A percentile compares a stretch with the other conserved stretches of the same genome.
These are phyloP conservation scores for Ogataea dorogensis DNA, from an alignment of 805 yeast genomes.

Conservation along the genomic window DNA sequence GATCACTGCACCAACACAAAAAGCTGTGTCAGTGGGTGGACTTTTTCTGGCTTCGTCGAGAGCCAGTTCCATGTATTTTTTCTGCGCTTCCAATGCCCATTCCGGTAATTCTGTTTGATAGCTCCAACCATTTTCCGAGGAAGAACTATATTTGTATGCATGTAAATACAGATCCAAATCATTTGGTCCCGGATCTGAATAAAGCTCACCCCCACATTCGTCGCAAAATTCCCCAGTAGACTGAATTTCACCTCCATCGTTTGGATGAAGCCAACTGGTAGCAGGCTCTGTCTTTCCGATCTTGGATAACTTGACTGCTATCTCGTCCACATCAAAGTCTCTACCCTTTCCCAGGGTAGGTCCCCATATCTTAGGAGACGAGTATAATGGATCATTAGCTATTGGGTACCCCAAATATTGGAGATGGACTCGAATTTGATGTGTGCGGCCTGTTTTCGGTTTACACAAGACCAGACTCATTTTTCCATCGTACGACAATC, in stretches of 20 bases:
- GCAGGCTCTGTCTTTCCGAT: constrained; percentile 73
- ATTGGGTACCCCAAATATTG: constrained; percentile 89
- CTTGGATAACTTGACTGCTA: constrained; percentile 50
- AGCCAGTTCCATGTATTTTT: constrained; percentile 70
- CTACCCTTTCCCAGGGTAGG: constrained; percentile 61
- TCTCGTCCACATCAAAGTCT: constrained; percentile 41
- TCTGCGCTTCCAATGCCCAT: constrained; percentile 71
- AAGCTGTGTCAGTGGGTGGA: constrained; percentile 79
- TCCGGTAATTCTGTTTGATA: constrained; percentile 75
- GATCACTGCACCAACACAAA: constrained; percentile 90
- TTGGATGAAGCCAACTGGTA: constrained; percentile 63
- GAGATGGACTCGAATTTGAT: constrained; percentile 90
- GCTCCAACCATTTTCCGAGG: constrained; percentile 52
- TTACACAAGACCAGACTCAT: constrained; percentile 73
- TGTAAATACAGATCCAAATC: constrained; percentile 90
- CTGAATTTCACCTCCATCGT: constrained; percentile 61
- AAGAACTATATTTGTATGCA: constrained; percentile 74
- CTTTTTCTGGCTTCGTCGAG: constrained; percentile 76
- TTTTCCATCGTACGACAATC: constrained; percentile 66
- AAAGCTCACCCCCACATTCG: constrained; percentile 66
- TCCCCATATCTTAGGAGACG: constrained; percentile 83
- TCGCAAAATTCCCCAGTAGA: constrained; percentile 54
- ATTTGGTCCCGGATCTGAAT: constrained; percentile 84
- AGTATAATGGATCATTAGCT: constrained; percentile 88
- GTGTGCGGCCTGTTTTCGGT: constrained; percentile 92